Evolutionary conservation across 192 early-diverging fungal species (phyloP).

Genomic region (Gonapodya sp.): DNA sequence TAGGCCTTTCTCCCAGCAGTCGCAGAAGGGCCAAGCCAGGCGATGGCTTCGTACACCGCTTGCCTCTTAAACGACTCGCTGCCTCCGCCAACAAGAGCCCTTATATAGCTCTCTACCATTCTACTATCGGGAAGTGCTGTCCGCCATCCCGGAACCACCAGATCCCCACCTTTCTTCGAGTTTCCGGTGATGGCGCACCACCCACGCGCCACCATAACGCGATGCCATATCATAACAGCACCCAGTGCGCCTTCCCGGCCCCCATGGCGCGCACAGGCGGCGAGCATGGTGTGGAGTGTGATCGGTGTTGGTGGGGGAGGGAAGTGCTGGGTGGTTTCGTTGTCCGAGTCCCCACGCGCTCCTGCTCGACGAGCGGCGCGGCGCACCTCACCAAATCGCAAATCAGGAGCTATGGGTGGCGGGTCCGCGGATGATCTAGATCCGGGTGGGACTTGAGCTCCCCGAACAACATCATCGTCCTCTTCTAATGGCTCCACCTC

Average conservation of each 20-base stretch:
- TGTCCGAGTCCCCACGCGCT: neutral
- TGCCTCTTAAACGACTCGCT: neutral
- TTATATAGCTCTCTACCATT: neutral
- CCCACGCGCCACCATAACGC: neutral
- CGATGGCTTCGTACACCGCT: neutral
- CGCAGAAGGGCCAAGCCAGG: too few relatives aligned
- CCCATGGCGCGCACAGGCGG: neutral
- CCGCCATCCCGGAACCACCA: neutral
- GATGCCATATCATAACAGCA: neutral
- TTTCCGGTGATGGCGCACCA: neutral
- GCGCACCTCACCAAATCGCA: neutral
- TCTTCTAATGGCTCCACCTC: neutral
- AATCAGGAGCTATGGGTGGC: neutral
- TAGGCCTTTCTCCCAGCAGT: too few relatives aligned
- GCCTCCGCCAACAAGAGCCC: neutral
- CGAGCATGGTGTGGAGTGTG: neutral
- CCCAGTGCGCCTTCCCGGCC: neutral
- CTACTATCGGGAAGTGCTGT: neutral
- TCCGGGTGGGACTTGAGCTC: neutral
- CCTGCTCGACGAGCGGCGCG: neutral
- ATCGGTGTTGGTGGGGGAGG: neutral
- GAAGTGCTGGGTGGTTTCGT: neutral
- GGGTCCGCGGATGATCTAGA: too few relatives aligned
- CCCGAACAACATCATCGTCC: neutral
- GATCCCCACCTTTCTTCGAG: neutral